These are phyloP conservation scores for Exserohilum rostratum DNA, from an alignment of 2,329 filamentous ascomycete genomes.

Conservation along the genomic window DNA sequence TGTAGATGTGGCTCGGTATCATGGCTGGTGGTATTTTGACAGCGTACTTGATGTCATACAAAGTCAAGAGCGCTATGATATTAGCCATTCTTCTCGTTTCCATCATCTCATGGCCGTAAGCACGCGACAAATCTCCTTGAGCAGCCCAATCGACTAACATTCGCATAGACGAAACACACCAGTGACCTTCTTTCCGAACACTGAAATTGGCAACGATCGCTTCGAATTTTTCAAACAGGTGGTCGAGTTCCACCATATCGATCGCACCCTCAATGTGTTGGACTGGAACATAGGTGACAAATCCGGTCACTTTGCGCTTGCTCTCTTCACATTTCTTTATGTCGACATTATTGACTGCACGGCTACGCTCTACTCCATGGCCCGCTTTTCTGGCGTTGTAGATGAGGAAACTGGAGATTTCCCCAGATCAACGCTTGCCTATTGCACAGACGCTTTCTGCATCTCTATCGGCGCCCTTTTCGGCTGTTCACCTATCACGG, in stretches of 20 bases:
- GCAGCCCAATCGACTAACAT: slow-evolving; percentile 22
- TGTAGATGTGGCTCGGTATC: slow-evolving; percentile 80
- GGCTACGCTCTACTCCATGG: slow-evolving; percentile 88
- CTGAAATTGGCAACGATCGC: slow-evolving; percentile 66
- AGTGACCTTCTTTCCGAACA: slow-evolving; percentile 82
- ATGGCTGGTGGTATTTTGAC: slow-evolving; percentile 84
- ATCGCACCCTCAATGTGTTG: slow-evolving; percentile 71
- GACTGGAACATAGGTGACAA: slow-evolving; percentile 73
- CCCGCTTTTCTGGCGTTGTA: slow-evolving; percentile 79
- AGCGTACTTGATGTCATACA: slow-evolving; percentile 80
- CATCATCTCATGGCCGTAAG: slow-evolving; percentile 81
- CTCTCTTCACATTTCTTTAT: slow-evolving; percentile 88
- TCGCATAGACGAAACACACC: slow-evolving; percentile 62
- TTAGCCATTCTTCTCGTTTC: slow-evolving; percentile 81
- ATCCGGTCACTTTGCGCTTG: slow-evolving; percentile 77
- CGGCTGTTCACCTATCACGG: slow-evolving; percentile 80
- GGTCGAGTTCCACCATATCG: slow-evolving; percentile 78
- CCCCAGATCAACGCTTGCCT: slow-evolving; percentile 81
- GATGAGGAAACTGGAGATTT: slow-evolving; percentile 85
- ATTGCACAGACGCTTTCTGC: slow-evolving; percentile 80
- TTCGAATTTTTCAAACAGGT: slow-evolving; percentile 89
- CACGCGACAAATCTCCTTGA: slow-evolving; percentile 5
- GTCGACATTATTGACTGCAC: slow-evolving; percentile 90
- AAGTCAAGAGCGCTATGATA: slow-evolving; percentile 85
- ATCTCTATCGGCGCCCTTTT: slow-evolving; percentile 82